Evolutionary conservation across 352 stramenopile species (phyloP), one percentile per base, ranked within the genome.

Genomic region (Pythium oligandrum): DNA sequence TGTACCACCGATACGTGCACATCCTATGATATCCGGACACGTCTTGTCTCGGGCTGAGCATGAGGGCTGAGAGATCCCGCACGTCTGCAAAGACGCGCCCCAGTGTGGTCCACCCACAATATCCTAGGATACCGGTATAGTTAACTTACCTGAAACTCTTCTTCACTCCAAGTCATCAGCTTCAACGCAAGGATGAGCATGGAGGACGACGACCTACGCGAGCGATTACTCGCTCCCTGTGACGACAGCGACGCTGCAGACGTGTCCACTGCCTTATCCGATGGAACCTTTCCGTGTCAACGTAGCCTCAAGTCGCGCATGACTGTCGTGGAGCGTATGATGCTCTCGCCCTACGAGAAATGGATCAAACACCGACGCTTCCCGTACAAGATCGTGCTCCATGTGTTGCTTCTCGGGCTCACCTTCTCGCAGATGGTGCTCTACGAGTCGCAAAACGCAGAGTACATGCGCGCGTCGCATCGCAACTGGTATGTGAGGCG

Each of bases 261-360:
- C 26, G 6, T 38, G 9, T 0, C 12, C 4, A 26, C 6, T 33
- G 34, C 31, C 7, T 49, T 6, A 26, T 26, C 4, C 40, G 9
- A 2, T 2, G 4, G 17, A 26, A 33, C 6, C 33, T 4, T 17
- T 30, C 9, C 38, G 9, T 12, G 34, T 35, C 37, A 39, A 45
- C n/a, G 36, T 10, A 33, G 8, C 26, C 36, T 35, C 37, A 39
- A 45, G n/a, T 30, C 36, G 1, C 3, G 12, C 40, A 86, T 87
- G 77, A 70, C 62, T 2, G 53, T 61, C 12, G 57, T 83, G 35
- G 80, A 90, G 63, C 62, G 67, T 31, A 54, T 90, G 36, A 50
- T 85, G 64, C 70, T 95, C 10, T 92, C 85, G n/a, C 80, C 81
- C 17, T 90, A 78, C 70, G 83, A 91, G 53, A 93, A 92, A 47